These are phyloP conservation scores for Emmonsiellopsis sp. DNA, from an alignment of 2,329 filamentous ascomycete genomes.

Conservation along the genomic window DNA sequence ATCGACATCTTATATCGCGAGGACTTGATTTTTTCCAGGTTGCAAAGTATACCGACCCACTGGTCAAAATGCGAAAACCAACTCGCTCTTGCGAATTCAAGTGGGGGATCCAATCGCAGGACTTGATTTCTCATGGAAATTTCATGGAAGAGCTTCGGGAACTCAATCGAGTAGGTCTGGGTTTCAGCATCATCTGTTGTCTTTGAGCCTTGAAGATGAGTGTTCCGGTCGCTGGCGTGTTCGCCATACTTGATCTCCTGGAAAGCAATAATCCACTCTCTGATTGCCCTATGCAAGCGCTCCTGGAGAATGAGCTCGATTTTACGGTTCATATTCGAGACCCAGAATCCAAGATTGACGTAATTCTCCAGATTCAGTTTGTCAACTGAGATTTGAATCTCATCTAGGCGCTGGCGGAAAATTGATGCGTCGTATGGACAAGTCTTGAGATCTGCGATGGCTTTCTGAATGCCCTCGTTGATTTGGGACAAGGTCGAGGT, in stretches of 20 bases:
- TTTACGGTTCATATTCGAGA: conserved; percentile 72
- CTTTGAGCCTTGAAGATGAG: conserved; percentile 6
- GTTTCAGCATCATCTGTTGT: conserved; percentile 20
- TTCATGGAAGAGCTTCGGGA: conserved; percentile 63
- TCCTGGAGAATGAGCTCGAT: conserved; percentile 71
- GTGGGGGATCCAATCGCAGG: conserved; percentile 88
- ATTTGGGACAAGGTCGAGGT: conserved; percentile 69
- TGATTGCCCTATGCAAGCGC: conserved; percentile 77
- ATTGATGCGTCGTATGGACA: conserved; percentile 74
- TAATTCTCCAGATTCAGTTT: conserved; percentile 95
- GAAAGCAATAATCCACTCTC: conserved; percentile 81
- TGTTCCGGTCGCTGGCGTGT: conserved; percentile 6
- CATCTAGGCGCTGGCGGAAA: conserved; percentile 72
- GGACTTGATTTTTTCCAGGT: conserved; percentile 87
- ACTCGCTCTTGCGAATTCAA: conserved; percentile 82
- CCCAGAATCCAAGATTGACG: conserved; percentile 86
- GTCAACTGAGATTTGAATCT: conserved; percentile 86
- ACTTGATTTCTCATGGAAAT: conserved; percentile 97
- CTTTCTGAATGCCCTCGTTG: conserved; percentile 71
- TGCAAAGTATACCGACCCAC: conserved; percentile 89
- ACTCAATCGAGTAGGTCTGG: conserved; percentile 29
- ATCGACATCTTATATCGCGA: conserved; percentile 88
- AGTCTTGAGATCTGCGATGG: conserved; percentile 69
- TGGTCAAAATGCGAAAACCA: conserved; percentile 90
- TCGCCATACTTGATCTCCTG: conserved; percentile 44